A percentile compares a stretch with the other conserved stretches of the same genome.
These are phyloP conservation scores for Paramarasmius palmivorus DNA, from an alignment of 1,284 basidiomycete genomes.

Conservation along the genomic window DNA sequence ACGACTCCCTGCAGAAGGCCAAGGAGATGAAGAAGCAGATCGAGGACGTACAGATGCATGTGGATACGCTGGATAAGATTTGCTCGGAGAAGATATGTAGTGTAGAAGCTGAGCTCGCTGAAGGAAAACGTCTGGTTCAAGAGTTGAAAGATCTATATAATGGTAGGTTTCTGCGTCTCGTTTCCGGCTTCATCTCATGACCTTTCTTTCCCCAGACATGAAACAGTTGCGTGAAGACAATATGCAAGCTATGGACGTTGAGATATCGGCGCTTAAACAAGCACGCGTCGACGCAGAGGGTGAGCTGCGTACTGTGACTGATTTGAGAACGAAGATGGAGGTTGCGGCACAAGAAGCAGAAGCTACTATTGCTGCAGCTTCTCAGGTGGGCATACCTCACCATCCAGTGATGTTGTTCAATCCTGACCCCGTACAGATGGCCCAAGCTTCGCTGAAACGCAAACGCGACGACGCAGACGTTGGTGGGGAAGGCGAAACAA, in stretches of 20 bases:
- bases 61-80: background rate
- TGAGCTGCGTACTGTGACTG: slow-evolving; percentile 6
- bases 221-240: slow-evolving; percentile 29
- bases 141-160: background rate
- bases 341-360: background rate
- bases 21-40: background rate
- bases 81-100: no score
- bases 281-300: slow-evolving; percentile 28
- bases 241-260: slow-evolving; percentile 32
- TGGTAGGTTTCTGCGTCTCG: background rate
- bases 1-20: background rate
- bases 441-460: slow-evolving; percentile 40
- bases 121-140: background rate
- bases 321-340: slow-evolving; percentile 5
- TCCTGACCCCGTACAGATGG: slow-evolving; percentile 19
- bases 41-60: background rate
- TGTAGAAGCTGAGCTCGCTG: background rate
- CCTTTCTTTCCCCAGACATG: slow-evolving; percentile 27
- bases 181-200: background rate
- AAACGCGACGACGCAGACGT: slow-evolving; percentile 36
- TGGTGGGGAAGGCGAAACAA: slow-evolving; percentile 20
- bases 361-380: background rate
- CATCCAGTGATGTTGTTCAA: background rate
- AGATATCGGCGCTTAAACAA: slow-evolving; percentile 31
- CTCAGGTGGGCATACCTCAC: background rate